A percentile compares a stretch with the other conserved stretches of the same genome.
Evolutionary conservation across 495 filamentous ascomycete genomes (phyloP).

Genomic region (Sabuloglossum arenarium): DNA sequence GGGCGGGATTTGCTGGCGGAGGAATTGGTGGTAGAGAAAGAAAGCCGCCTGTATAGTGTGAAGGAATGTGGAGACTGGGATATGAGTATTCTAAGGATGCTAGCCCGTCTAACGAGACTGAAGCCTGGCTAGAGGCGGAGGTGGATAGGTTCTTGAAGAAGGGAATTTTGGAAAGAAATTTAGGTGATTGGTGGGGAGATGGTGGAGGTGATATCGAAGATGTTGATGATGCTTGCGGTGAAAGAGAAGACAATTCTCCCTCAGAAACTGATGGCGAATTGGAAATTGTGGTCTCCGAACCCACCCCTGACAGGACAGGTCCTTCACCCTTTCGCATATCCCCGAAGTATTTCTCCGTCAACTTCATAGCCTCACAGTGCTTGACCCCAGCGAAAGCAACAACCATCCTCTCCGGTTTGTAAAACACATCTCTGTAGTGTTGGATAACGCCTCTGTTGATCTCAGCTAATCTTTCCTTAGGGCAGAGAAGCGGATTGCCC

Average conservation of each 20-base stretch:
- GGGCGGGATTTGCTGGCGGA: constrained; percentile 49
- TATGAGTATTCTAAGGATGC: constrained; percentile 19
- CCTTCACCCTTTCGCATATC: constrained; percentile 47
- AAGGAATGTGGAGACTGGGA: constrained; percentile 37
- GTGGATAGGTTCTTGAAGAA: constrained; percentile 80
- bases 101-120: constrained; percentile 26
- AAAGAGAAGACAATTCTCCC: constrained; percentile 12
- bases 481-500: constrained; percentile 83
- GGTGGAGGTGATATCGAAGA: constrained; percentile 5
- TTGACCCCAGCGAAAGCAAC: constrained; percentile 87
- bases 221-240: constrained; percentile 22
- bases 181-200: constrained; percentile 26
- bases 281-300: constrained; percentile 27
- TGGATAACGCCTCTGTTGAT: constrained; percentile 60
- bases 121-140: constrained; percentile 37
- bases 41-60: constrained; percentile 89
- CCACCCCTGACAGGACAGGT: constrained; percentile 33
- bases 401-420: constrained; percentile 73
- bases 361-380: constrained; percentile 56
- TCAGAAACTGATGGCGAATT: background rate
- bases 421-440: constrained; percentile 67
- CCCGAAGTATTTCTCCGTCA: constrained; percentile 74
- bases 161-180: constrained; percentile 66
- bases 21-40: constrained; percentile 64
- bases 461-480: constrained; percentile 51